Evolutionary conservation across 1,284 basidiomycete genomes (phyloP).

Genomic region (Abortiporus biennis): DNA sequence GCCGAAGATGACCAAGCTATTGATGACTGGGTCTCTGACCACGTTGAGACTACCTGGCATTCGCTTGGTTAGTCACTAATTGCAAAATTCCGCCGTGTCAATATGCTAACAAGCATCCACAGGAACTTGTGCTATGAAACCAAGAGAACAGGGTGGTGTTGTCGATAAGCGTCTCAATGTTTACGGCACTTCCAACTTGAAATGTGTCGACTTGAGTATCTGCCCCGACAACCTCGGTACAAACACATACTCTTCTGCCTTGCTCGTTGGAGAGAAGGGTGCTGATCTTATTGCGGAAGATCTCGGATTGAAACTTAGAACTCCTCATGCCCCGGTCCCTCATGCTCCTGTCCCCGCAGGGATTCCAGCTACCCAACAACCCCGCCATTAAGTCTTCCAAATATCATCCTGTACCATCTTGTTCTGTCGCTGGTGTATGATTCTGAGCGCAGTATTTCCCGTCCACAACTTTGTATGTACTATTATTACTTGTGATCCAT

Average conservation of each 20-base stretch:
- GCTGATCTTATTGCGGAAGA: conserved; percentile 58
- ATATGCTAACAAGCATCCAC: conserved; percentile 1
- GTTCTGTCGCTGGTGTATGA: not conserved
- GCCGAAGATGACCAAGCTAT: conserved; percentile 64
- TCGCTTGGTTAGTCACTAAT: conserved; percentile 42
- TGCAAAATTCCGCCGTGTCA: not conserved
- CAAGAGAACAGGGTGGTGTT: conserved; percentile 70
- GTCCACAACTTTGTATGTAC: not conserved
- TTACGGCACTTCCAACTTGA: conserved; percentile 68
- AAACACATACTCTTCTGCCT: conserved; percentile 65
- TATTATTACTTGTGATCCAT: not conserved
- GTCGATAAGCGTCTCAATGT: conserved; percentile 70
- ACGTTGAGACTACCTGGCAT: conserved; percentile 76
- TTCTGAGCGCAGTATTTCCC: not conserved
- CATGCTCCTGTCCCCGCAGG: conserved; percentile 59
- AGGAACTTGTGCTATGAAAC: conserved; percentile 61
- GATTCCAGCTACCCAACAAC: conserved; percentile 43
- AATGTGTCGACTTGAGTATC: conserved; percentile 62
- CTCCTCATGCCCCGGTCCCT: conserved; percentile 64
- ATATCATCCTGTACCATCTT: not conserved
- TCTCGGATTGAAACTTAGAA: conserved; percentile 55
- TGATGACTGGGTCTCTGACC: conserved; percentile 61
- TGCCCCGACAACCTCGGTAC: conserved; percentile 69
- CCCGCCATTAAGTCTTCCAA: conserved; percentile 11
- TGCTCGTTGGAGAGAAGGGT: conserved; percentile 66